Evolutionary conservation across 352 stramenopile species (phyloP), one percentile per base, ranked within the genome.

Genomic region (Thraustotheca clavata): DNA sequence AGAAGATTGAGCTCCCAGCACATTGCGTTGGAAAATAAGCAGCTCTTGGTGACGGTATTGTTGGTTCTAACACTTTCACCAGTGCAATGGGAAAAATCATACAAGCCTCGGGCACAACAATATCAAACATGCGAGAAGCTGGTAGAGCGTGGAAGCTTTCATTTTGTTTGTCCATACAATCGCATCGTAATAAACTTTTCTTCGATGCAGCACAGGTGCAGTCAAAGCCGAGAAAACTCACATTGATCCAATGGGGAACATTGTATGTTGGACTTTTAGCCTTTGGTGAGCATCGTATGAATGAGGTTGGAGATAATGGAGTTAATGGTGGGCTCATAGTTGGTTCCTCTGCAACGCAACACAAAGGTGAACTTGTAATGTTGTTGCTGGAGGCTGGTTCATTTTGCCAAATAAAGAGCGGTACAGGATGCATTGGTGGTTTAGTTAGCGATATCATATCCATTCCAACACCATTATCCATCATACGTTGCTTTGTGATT

Each of bases 381-480:
- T n/a, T 60, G 7, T 12, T 38, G 34, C 8, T 35, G 26, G 34
- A 70, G n/a, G 48, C 16, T 50, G 40, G 22, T 24, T 65, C 80
- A 73, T 68, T 81, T 74, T 72, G 27, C 57, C 88, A 98, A 22
- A 99, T 91, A 69, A 99, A 99, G 47, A 99, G 88, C 20, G 97
- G 97, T n/a, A 96, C 93, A 12, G 97, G 89, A 69, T 99, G 96
- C 22, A 99, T 72, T 24, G 97, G 96, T 4, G 96, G 96, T 20
- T 96, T 86, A 6, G 91, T 86, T 1, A 99, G 52, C 11, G 80
- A 90, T 31, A 99, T 87, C 88, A 99, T 98, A 72, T 99, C 97
- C 76, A 98, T 98, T 6, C 97, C 97, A 66, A 99, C 97, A 0
- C 95, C 97, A 71, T 98, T 98, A 79, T 99, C 96, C 94, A 99